Conservation (phyloP, 495 filamentous ascomycete species). For the Penicillium ochrochloron region DNA sequence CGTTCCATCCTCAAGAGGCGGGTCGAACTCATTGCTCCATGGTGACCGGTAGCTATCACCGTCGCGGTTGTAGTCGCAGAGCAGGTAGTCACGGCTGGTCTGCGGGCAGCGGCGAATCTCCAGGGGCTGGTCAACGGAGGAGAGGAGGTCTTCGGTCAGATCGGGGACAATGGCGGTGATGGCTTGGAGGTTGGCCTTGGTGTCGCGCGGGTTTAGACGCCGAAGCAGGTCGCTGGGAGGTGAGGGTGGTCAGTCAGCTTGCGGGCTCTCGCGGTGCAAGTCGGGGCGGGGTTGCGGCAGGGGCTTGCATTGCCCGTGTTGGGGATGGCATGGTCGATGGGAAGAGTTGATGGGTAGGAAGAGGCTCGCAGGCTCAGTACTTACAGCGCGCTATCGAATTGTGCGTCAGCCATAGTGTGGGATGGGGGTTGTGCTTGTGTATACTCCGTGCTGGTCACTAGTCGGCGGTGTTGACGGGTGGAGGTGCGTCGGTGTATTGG, state of each 20-base stretch:
- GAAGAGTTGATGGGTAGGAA: not conserved
- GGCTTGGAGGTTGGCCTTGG: constrained; percentile 77
- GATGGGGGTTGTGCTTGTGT: constrained; percentile 22
- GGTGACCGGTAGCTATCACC: constrained; percentile 95
- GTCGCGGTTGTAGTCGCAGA: constrained; percentile 99
- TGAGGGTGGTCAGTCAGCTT: constrained; percentile 32
- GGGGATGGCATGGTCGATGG: constrained; percentile 4
- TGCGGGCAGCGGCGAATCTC: constrained; percentile 82
- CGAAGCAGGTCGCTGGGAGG: constrained; percentile 89
- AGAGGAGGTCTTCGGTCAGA: constrained; percentile 95
- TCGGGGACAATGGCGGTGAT: constrained; percentile 86
- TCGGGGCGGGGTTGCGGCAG: constrained; percentile 37
- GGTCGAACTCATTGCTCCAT: constrained; percentile 98
- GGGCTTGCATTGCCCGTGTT: constrained; percentile 21
- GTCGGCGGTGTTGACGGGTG: constrained; percentile 34
- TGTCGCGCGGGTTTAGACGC: constrained; percentile 92
- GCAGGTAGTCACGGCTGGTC: constrained; percentile 91
- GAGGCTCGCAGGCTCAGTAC: constrained; percentile 21
- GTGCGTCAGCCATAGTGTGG: constrained; percentile 56
- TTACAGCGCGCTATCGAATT: constrained; percentile 70
- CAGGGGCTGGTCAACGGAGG: constrained; percentile 94
- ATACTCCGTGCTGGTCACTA: constrained; percentile 27
- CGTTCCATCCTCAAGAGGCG: constrained; percentile 76
- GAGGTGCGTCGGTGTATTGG: constrained; percentile 41
- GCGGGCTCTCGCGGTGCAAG: constrained; percentile 22